Conservation (phyloP, 441 rosid species). For the Capsella rubella region DNA sequence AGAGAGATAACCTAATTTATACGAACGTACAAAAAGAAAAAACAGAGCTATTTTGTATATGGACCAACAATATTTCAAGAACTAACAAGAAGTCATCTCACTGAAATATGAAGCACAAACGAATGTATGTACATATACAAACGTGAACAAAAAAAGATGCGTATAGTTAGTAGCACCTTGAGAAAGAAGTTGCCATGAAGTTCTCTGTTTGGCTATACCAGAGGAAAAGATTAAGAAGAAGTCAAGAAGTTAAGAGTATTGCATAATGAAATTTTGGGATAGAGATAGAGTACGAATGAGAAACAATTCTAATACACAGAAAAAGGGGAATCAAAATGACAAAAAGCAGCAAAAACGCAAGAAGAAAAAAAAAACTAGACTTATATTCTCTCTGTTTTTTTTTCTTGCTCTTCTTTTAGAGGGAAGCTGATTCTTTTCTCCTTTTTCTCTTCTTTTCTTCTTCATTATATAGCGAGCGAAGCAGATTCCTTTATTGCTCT, state of each 20-base stretch:
- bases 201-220: conserved; percentile 5
- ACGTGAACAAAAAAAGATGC: conserved; percentile 4
- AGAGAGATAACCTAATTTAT: neutral
- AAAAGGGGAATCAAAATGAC: conserved; percentile 23
- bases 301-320: conserved; percentile 16
- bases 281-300: neutral
- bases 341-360: neutral
- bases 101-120: neutral
- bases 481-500: conserved; percentile 37
- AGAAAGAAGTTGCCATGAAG: conserved; percentile 7
- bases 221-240: neutral
- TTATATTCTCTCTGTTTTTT: conserved; percentile 36
- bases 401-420: conserved; percentile 26
- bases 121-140: neutral
- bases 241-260: conserved; percentile 5
- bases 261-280: conserved; percentile 6
- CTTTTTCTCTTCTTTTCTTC: neutral
- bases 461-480: neutral
- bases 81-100: conserved; percentile 1
- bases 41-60: neutral
- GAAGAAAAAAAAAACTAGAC: neutral
- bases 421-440: conserved; percentile 44
- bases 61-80: conserved; percentile 23
- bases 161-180: conserved; percentile 23
- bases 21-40: neutral